Percentiles rank a stretch among this genome's conserved stretches.
Evolutionary conservation across 106 monocot species (phyloP).

Genomic region (Phalaenopsis equestris): DNA sequence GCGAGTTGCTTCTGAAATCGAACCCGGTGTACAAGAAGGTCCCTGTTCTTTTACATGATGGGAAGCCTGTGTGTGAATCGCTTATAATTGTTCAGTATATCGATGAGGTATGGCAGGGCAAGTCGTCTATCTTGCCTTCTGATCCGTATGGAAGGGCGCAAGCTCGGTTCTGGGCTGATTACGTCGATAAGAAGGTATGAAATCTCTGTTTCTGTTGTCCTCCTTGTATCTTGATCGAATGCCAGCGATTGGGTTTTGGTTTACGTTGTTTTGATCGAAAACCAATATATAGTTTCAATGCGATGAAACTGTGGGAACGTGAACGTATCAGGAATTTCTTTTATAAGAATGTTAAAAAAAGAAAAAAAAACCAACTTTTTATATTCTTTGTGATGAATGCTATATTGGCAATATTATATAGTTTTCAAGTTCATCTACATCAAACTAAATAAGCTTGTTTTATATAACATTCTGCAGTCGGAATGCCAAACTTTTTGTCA

Average conservation of each 20-base stretch:
- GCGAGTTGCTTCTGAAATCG: constrained; percentile 31
- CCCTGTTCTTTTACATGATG: constrained; percentile 41
- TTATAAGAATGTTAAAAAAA: no score
- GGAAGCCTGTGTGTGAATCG: constrained; percentile 45
- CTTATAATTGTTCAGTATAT: constrained; percentile 42
- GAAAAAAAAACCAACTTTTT: no score
- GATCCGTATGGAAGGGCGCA: constrained; percentile 28
- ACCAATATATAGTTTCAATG: no score
- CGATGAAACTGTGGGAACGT: no score
- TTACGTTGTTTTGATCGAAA: no score
- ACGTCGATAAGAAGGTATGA: constrained; percentile 40
- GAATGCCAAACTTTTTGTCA: no score
- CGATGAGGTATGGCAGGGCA: constrained; percentile 19
- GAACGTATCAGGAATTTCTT: no score
- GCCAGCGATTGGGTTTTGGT: not conserved
- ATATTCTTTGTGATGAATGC: no score
- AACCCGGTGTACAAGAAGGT: constrained; percentile 65
- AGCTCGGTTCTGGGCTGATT: constrained; percentile 47
- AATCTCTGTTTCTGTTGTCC: not conserved
- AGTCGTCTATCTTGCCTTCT: constrained; percentile 18
- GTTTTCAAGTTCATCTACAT: no score
- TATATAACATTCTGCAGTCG: no score
- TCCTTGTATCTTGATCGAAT: not conserved
- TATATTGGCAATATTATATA: no score
- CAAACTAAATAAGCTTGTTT: no score